Evolutionary conservation across 192 early-diverging fungal genomes (phyloP).

Genomic region (Obelidium mucronatum): DNA sequence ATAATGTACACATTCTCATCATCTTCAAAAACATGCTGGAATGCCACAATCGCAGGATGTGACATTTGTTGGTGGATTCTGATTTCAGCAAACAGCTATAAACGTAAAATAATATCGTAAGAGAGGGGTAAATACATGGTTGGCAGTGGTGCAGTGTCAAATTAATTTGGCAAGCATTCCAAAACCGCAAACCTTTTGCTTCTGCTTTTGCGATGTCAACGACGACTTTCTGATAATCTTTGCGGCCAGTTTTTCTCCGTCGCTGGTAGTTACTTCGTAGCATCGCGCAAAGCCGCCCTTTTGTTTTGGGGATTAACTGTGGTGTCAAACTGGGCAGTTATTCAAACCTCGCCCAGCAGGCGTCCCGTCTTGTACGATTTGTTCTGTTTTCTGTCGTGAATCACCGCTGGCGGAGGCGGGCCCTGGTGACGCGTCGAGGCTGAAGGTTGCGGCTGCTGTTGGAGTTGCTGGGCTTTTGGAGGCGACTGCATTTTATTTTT

Average conservation of each 20-base stretch:
- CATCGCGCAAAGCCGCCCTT: conserved; percentile 93
- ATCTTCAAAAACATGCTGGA: conserved; percentile 89
- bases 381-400: conserved; percentile 44
- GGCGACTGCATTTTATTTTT: too few species aligned
- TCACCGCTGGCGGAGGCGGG: conserved; percentile 51
- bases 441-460: conserved; percentile 21
- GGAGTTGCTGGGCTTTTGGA: not conserved
- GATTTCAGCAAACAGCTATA: conserved; percentile 76
- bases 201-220: conserved; percentile 60
- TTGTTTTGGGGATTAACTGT: not conserved
- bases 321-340: not conserved
- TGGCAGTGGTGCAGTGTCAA: not conserved
- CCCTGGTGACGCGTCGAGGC: conserved; percentile 18
- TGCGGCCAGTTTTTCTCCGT: conserved; percentile 64
- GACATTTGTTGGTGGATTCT: conserved; percentile 74
- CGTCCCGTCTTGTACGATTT: conserved; percentile 45
- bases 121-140: not conserved
- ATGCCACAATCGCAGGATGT: conserved; percentile 84
- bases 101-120: not conserved
- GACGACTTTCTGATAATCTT: conserved; percentile 70
- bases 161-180: not conserved
- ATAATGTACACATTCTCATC: conserved; percentile 84
- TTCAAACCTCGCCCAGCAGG: conserved; percentile 60
- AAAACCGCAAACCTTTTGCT: conserved; percentile 46
- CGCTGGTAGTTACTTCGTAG: conserved; percentile 69